A percentile compares a stretch with the other conserved stretches of the same genome.
phyloP scores from a whole-genome alignment of 441 rosid species.

The Eugenia klotzschiana region DNA sequence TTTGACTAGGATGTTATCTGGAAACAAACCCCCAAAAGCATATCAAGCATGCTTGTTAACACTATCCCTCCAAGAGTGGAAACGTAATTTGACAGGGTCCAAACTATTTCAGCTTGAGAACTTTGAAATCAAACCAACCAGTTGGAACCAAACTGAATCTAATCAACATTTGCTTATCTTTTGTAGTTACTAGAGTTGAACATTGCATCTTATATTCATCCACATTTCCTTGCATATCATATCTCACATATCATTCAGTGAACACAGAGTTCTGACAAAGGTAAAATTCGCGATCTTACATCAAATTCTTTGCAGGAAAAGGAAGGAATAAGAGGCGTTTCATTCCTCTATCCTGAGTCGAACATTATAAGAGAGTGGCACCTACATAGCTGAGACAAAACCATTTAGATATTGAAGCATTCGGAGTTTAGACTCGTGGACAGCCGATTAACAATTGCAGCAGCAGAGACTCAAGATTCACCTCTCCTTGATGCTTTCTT shows the following conservation, averaged over 20 bases:
- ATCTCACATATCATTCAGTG: too few species aligned
- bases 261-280: too few species aligned
- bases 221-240: too few species aligned
- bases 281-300: too few species aligned
- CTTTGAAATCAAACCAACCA: not conserved
- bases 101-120: not conserved
- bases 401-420: not conserved
- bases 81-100: not conserved
- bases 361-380: too few species aligned
- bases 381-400: not conserved
- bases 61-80: not conserved
- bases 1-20: not conserved
- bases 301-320: too few species aligned
- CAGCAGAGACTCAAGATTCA: not conserved
- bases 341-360: too few species aligned
- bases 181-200: too few species aligned
- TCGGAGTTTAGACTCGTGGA: not conserved
- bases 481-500: not conserved
- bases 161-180: too few species aligned
- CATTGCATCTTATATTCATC: too few species aligned
- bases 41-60: not conserved
- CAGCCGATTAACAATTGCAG: not conserved
- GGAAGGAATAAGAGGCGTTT: too few species aligned
- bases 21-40: not conserved
- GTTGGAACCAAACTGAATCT: not conserved